Evolutionary conservation across 345 rosid genomes (phyloP), one percentile per base, ranked within the genome.

Genomic region (Acer yangbiense): DNA sequence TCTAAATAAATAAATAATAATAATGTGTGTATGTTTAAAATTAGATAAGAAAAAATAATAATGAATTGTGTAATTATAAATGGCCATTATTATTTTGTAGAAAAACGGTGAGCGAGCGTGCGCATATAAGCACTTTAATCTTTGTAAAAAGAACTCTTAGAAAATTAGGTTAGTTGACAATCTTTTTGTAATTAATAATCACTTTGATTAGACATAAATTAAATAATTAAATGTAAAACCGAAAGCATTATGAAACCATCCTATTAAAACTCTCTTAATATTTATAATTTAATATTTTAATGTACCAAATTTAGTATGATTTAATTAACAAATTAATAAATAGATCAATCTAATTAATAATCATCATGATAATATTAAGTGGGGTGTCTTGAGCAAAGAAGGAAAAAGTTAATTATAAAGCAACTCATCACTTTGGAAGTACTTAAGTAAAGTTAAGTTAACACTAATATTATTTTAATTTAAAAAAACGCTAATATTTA

Each of bases 161-260:
- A n/a, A 14, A 29, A 60, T 60, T 9, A 13, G 52, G 7, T 44
- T 21, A 65, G 69, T 75, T 67, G 82, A 64, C 76, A 39, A 69
- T 32, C 65, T 61, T 72, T 83, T 9, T 50, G 48, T 8, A 71
- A 18, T 55, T 55, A 55, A 32, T 55, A 68, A n/a, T 71, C 29
- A 41, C 39, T 48, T 57, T 69, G 83, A 83, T 79, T 74, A 73
- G 77, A 73, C 71, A 60, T 82, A 43, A 79, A 52, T 69, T 21
- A 54, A 54, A 54, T 54, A 60, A 20, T 60, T 21, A 60, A 9
- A 60, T 60, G 27, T 9, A 20, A 72, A 82, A 79, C 78, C 71
- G 69, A 82, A 82, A 75, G 82, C 78, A 76, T 44, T 70, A 76
- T 9, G 54, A 48, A 57, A 76, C 35, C 72, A 80, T 80, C 82